A percentile compares a stretch with the other conserved stretches of the same genome.
These are phyloP conservation scores for Hermanozyma aechmeae DNA, from an alignment of 805 yeast species.

Conservation along the genomic window DNA sequence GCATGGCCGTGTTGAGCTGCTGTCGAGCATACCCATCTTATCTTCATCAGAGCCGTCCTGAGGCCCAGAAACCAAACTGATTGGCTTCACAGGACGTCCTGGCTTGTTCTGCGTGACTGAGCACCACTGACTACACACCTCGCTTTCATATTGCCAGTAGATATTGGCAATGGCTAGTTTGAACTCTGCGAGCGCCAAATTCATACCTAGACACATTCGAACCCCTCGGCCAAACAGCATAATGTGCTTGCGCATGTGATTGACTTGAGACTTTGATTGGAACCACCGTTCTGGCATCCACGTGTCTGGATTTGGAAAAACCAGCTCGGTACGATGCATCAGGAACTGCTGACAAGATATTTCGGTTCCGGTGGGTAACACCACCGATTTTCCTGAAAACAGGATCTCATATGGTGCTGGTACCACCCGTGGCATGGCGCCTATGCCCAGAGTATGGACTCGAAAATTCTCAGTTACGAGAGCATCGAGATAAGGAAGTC, in stretches of 20 bases:
- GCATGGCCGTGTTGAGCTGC: not conserved
- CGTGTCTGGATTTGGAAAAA: not conserved
- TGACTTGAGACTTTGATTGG: not conserved
- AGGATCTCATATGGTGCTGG: not conserved
- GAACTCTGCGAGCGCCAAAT: not conserved
- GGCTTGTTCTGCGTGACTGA: not conserved
- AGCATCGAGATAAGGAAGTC: not conserved
- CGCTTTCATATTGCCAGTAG: not conserved
- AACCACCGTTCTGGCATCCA: conserved; percentile 1
- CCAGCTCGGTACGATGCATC: not conserved
- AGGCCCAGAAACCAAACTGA: not conserved
- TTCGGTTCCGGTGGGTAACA: not conserved
- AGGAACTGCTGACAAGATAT: not conserved
- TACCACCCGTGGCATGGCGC: not conserved
- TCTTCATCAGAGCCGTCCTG: not conserved
- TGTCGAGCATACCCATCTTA: conserved; percentile 1
- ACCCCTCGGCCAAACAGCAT: conserved; percentile 1
- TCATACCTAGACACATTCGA: conserved; percentile 1
- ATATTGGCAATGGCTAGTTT: conserved; percentile 1
- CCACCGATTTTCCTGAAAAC: not conserved
- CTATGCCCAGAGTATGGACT: not conserved
- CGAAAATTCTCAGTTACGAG: not conserved
- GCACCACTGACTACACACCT: not conserved
- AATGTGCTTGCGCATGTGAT: not conserved
- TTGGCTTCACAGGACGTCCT: not conserved